Evolutionary conservation across 371 early-diverging fungal genomes (phyloP), one percentile per base, ranked within the genome.

Genomic region (Mortierella sp.): DNA sequence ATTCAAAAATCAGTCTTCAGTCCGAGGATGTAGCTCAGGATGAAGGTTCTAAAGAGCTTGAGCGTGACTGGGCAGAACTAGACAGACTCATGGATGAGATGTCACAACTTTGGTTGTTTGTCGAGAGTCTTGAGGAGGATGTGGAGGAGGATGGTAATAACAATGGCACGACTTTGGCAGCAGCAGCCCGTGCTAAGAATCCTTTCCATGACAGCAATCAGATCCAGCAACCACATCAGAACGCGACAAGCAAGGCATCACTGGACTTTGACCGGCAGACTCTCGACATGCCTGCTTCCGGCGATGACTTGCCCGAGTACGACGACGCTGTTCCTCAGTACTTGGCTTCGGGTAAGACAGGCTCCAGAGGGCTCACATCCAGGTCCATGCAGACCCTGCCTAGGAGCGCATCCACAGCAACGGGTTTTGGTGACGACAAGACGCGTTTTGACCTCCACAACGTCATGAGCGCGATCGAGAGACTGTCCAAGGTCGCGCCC

Each of bases 401-500:
- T 17, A 54, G 12, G 5, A 41, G 23, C 28, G 27, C 21, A 8
- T 15, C 27, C 9, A 30, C 15, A 0, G 28, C 14, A 8, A 9
- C 50, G 11, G 56, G 64, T 12, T 24, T 64, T 0, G 70, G 65
- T 15, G 78, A 76, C 17, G 78, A 76, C 46, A 76, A 76, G 59
- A 80, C 75, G 19, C 79, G 79, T 15, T 61, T 62, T 21, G 87
- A 87, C 41, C 55, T 87, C 21, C 79, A 83, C 66, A 70, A 78
- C 41, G 73, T 87, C 27, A 68, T 87, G 50, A 61, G 79, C n/a
- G 84, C 87, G 15, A 81, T 87, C 24, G 84, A 87, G 37, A 67
- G 81, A 24, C 59, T 87, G 1, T 78, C 82, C 4, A 51, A 63
- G 23, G 79, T 82, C 7, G 81, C 83, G 0, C 87, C 87, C 0